Percentiles rank a stretch among this genome's conserved stretches.
phyloP scores from a whole-genome alignment of 768 basidiomycete species.

The Russula sp. region DNA sequence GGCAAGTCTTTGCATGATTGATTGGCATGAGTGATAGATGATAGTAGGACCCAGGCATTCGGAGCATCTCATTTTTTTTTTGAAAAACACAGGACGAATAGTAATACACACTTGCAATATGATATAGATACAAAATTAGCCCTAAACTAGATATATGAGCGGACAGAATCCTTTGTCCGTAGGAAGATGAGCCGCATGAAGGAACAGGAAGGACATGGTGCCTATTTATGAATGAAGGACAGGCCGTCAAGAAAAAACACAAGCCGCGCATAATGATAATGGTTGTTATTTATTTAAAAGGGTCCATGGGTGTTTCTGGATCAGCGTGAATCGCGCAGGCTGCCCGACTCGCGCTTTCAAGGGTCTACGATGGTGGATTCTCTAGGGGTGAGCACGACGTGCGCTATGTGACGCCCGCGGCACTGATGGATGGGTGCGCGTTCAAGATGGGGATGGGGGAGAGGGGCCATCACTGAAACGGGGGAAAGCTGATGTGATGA shows the following conservation, averaged over 20 bases:
- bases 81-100: neutral
- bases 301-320: neutral
- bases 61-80: neutral
- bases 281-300: neutral
- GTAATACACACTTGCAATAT: conserved; percentile 8
- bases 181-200: neutral
- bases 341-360: neutral
- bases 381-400: neutral
- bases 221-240: conserved; percentile 16
- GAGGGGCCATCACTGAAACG: neutral
- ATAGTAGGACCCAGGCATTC: neutral
- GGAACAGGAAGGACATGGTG: conserved; percentile 2
- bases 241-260: neutral
- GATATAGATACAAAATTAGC: conserved; percentile 10
- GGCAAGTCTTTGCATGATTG: too few relatives aligned
- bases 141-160: neutral
- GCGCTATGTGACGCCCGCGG: too few relatives aligned
- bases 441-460: neutral
- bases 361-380: neutral
- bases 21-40: too few relatives aligned
- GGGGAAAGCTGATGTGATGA: neutral
- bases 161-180: neutral
- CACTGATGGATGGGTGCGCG: neutral
- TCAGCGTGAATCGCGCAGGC: neutral
- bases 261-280: neutral